phyloP scores from a whole-genome alignment of 345 rosid species.

The Salix udensis region DNA sequence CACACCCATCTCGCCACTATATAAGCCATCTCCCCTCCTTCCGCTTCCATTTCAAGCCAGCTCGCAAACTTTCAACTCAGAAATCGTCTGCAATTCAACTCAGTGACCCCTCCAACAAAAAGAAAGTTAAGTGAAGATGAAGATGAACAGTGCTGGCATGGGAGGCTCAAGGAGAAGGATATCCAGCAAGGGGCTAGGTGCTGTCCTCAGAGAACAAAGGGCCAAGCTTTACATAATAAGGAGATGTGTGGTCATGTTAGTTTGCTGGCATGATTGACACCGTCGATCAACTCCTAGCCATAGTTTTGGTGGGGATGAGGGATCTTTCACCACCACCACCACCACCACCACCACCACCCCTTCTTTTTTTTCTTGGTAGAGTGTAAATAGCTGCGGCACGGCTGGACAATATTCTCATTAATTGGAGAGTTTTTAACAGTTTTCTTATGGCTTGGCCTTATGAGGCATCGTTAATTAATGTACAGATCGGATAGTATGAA shows the following conservation, averaged over 20 bases:
- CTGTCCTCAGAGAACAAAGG: constrained; percentile 72
- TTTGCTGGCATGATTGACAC: constrained; percentile 71
- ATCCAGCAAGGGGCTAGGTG: constrained; percentile 63
- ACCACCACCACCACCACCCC: too few relatives aligned
- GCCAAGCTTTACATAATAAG: constrained; percentile 77
- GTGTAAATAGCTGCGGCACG: constrained; percentile 38
- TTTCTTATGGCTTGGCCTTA: constrained; percentile 22
- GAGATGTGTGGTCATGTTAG: constrained; percentile 83
- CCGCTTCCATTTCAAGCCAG: constrained; percentile 16
- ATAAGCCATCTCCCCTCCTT: constrained; percentile 28
- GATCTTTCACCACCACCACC: not conserved
- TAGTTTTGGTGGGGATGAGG: not conserved
- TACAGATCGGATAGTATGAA: not conserved
- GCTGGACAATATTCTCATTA: not conserved
- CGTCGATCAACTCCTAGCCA: not conserved
- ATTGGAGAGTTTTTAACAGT: constrained; percentile 4
- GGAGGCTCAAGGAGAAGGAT: constrained; percentile 68
- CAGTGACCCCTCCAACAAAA: not conserved
- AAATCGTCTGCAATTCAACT: not conserved
- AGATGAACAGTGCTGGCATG: constrained; percentile 42
- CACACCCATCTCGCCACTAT: constrained; percentile 39
- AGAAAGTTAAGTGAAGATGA: constrained; percentile 30
- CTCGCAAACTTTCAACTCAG: not conserved
- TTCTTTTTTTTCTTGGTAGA: constrained; percentile 15
- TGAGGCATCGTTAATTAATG: not conserved